These are phyloP conservation scores for Leersia perrieri DNA, from an alignment of 176 grass and related monocot genomes.

Conservation along the genomic window DNA sequence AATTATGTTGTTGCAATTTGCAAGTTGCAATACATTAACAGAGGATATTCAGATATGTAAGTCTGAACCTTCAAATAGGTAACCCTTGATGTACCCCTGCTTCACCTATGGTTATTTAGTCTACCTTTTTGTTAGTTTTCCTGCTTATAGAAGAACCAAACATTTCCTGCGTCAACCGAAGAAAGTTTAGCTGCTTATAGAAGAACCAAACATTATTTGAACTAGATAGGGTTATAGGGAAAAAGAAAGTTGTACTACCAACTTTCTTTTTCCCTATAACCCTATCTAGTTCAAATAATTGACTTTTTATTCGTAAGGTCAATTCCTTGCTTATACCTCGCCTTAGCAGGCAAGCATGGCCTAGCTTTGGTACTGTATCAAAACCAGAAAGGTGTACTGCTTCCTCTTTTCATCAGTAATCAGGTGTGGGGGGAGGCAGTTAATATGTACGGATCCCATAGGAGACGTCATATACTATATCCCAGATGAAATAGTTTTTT, in stretches of 20 bases:
- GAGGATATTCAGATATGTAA: background rate
- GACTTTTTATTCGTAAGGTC: conserved; percentile 1
- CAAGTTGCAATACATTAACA: conserved; percentile 6
- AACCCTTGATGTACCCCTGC: background rate
- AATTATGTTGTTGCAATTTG: conserved; percentile 2
- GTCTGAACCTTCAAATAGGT: background rate
- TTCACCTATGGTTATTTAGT: background rate
- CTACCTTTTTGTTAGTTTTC: background rate
- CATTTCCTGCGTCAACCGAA: conserved; percentile 3
- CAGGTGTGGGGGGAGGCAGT: background rate
- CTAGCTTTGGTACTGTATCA: conserved; percentile 1
- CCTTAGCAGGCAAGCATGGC: conserved; percentile 15
- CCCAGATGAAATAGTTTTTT: background rate
- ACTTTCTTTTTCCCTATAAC: conserved; percentile 1
- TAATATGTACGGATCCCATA: conserved; percentile 32
- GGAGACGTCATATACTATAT: background rate
- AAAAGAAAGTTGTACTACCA: background rate
- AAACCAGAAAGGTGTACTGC: conserved; percentile 40
- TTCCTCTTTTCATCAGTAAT: background rate
- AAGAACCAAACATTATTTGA: conserved; percentile 15
- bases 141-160: background rate
- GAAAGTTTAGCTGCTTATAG: background rate
- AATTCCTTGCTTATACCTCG: conserved; percentile 20
- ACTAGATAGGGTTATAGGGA: background rate
- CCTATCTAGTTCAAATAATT: background rate